Evolutionary conservation across 139 green algal genomes (phyloP).

Genomic region (Chlorella sp.): DNA sequence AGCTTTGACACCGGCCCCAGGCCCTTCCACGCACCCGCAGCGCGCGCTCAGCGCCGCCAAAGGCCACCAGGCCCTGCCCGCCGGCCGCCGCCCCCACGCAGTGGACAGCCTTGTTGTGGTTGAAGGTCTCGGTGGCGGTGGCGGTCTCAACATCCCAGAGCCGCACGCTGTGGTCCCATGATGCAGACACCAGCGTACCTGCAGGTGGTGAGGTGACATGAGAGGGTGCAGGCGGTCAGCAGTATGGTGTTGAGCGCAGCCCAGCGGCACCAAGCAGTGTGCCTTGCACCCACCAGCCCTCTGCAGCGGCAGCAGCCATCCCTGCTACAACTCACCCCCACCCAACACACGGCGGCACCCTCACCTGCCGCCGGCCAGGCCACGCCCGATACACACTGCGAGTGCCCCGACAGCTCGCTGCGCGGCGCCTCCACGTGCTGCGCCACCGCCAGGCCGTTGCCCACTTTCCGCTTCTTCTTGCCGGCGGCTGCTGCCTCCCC

Average conservation of each 20-base stretch:
- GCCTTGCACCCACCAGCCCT: no score
- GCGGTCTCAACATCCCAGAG: constrained; percentile 74
- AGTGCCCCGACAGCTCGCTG: constrained; percentile 67
- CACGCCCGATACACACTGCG: constrained; percentile 74
- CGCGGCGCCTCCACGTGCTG: constrained; percentile 43
- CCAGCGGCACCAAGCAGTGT: no score
- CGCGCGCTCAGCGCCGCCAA: constrained; percentile 73
- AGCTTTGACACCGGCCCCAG: no score
- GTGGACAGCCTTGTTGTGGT: constrained; percentile 78
- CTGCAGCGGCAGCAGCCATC: no score
- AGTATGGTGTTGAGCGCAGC: no score
- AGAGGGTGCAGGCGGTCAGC: background rate
- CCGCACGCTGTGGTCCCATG: constrained; percentile 86
- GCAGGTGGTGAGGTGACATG: background rate
- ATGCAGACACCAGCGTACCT: constrained; percentile 65
- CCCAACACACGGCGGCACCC: background rate
- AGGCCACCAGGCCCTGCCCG: constrained; percentile 64
- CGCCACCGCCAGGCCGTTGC: background rate
- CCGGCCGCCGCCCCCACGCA: constrained; percentile 53
- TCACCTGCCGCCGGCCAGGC: constrained; percentile 58
- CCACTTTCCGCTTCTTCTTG: constrained; percentile 63
- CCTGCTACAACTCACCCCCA: no score
- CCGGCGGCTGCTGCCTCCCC: background rate
- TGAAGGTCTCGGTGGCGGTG: constrained; percentile 65
- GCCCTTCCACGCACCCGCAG: constrained; percentile 47